Conservation (phyloP, 257 asterid species). For the Primulina huaijiensis region DNA sequence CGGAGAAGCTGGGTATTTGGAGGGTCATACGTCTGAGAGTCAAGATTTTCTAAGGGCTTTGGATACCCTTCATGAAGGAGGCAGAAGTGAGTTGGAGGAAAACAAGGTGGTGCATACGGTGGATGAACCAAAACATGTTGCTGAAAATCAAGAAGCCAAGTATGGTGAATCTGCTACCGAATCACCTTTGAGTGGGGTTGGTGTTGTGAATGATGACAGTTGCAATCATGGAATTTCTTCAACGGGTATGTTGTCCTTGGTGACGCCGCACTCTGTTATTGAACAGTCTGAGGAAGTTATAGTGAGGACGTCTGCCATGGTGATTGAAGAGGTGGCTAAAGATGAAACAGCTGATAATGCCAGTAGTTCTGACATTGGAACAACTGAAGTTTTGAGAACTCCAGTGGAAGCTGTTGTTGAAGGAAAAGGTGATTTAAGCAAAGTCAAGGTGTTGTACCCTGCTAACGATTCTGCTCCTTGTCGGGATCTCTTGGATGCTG, state of each 20-base stretch:
- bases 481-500: constrained; percentile 24
- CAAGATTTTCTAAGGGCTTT: constrained; percentile 24
- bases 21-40: constrained; percentile 20
- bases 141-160: constrained; percentile 25
- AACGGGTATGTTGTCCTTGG: constrained; percentile 25
- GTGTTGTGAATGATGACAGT: constrained; percentile 33
- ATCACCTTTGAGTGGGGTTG: constrained; percentile 23
- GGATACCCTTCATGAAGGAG: constrained; percentile 25
- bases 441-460: constrained; percentile 27
- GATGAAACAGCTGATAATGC: constrained; percentile 29
- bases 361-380: constrained; percentile 16
- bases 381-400: constrained; percentile 21
- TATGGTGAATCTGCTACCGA: constrained; percentile 27
- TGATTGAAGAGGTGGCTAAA: constrained; percentile 23
- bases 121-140: constrained; percentile 25
- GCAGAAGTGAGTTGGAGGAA: constrained; percentile 23
- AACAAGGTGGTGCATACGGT: constrained; percentile 23
- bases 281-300: constrained; percentile 21
- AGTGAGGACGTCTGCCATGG: constrained; percentile 21
- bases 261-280: not conserved
- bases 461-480: constrained; percentile 22
- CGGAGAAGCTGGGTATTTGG: constrained; percentile 32
- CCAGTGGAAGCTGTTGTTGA: constrained; percentile 34
- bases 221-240: constrained; percentile 42
- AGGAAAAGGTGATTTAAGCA: constrained; percentile 19